phyloP scores from a whole-genome alignment of 805 yeast species.

The Lipomyces kockii region DNA sequence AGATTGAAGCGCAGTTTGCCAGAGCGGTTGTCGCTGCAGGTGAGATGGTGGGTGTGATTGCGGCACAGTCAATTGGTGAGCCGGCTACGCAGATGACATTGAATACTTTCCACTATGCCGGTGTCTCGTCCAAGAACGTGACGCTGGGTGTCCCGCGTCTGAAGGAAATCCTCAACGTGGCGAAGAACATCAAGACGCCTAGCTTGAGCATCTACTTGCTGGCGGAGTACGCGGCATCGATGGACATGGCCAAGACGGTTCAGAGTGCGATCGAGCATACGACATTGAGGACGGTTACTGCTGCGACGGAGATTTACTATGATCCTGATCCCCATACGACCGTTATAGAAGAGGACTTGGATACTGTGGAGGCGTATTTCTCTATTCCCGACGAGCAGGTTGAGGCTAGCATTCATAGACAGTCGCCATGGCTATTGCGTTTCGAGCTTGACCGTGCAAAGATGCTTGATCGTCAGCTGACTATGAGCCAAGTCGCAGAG shows the following conservation, averaged over 20 bases:
- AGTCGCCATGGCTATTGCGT: slow-evolving; percentile 97
- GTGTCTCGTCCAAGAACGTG: slow-evolving; percentile 95
- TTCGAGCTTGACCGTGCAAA: slow-evolving; percentile 97
- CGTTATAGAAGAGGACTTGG: slow-evolving; percentile 95
- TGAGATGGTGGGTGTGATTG: slow-evolving; percentile 97
- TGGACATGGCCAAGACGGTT: slow-evolving; percentile 90
- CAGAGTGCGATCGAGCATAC: slow-evolving; percentile 98
- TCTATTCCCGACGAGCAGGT: slow-evolving; percentile 98
- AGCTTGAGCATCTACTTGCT: slow-evolving; percentile 92
- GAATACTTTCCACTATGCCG: slow-evolving; percentile 97
- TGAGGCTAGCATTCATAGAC: slow-evolving; percentile 89
- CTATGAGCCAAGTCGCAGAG: slow-evolving; percentile 98
- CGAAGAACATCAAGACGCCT: slow-evolving; percentile 99
- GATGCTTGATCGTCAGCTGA: slow-evolving; percentile 96
- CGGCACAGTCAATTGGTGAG: slow-evolving; percentile 97
- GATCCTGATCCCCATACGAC: slow-evolving; percentile 98
- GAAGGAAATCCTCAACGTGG: slow-evolving; percentile 97
- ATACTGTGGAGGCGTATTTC: slow-evolving; percentile 95
- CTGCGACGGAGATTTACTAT: slow-evolving; percentile 95
- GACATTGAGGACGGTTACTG: slow-evolving; percentile 88
- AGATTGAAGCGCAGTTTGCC: slow-evolving; percentile 90
- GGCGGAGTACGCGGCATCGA: slow-evolving; percentile 79
- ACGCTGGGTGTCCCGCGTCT: slow-evolving; percentile 97
- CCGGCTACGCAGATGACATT: slow-evolving; percentile 98
- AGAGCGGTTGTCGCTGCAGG: slow-evolving; percentile 93